These are phyloP conservation scores for Parastagonospora nodorum DNA, from an alignment of 2,329 filamentous ascomycete species.

Conservation along the genomic window DNA sequence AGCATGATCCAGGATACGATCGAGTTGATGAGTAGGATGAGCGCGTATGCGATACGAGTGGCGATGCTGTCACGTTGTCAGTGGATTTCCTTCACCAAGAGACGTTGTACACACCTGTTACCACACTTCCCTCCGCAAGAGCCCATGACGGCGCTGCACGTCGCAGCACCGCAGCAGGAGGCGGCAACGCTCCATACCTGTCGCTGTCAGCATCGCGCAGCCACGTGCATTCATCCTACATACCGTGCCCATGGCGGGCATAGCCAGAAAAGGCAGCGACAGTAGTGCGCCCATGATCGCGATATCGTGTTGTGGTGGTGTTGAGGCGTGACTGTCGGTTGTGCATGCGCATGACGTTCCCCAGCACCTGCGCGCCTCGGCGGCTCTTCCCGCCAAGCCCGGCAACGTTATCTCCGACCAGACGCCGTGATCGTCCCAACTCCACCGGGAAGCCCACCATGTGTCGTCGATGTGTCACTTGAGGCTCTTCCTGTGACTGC, in stretches of 20 bases:
- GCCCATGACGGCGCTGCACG: constrained; percentile 93
- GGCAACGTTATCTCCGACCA: constrained; percentile 28
- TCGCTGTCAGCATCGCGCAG: constrained; percentile 28
- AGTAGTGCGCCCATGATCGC: constrained; percentile 83
- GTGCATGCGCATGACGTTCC: constrained; percentile 22
- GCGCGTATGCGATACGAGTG: constrained; percentile 93
- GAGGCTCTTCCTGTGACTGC: not conserved
- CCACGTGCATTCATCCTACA: constrained; percentile 42
- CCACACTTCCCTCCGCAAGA: constrained; percentile 90
- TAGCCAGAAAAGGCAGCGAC: constrained; percentile 83
- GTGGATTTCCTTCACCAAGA: not conserved
- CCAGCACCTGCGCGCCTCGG: constrained; percentile 15
- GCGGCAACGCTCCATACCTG: constrained; percentile 78
- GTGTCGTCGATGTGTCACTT: constrained; percentile 2
- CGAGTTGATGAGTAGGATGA: constrained; percentile 94
- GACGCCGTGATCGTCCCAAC: constrained; percentile 3
- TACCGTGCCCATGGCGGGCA: constrained; percentile 87
- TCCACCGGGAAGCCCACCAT: constrained; percentile 2
- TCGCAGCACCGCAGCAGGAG: constrained; percentile 95
- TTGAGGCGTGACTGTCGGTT: constrained; percentile 14
- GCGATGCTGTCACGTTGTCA: constrained; percentile 69
- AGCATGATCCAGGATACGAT: constrained; percentile 99
- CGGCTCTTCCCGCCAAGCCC: constrained; percentile 2
- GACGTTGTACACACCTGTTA: constrained; percentile 69
- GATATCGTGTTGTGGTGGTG: constrained; percentile 14